A percentile compares a stretch with the other conserved stretches of the same genome.
These are phyloP conservation scores for Debaryomyces tyrocola DNA, from an alignment of 805 yeast species.

Conservation along the genomic window DNA sequence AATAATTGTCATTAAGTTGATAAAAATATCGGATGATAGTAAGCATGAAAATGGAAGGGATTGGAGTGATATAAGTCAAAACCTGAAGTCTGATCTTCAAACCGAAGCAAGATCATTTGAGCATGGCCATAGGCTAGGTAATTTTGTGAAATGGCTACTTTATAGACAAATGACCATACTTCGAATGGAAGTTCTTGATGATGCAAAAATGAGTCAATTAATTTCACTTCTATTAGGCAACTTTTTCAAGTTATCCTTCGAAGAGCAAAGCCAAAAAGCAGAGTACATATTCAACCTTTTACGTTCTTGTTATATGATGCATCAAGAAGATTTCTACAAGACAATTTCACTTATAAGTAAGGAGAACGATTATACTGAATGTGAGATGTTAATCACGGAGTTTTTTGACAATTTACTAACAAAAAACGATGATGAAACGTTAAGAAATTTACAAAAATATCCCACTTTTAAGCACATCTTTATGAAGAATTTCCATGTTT, in stretches of 20 bases:
- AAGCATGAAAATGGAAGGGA: background rate
- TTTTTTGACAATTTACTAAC: conserved; percentile 30
- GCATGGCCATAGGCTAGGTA: conserved; percentile 11
- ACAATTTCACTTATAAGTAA: conserved; percentile 15
- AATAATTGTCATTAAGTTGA: conserved; percentile 25
- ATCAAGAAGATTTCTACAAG: conserved; percentile 22
- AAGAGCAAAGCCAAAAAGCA: conserved; percentile 15
- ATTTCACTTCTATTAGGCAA: conserved; percentile 32
- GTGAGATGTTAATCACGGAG: conserved; percentile 17
- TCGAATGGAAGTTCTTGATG: conserved; percentile 29
- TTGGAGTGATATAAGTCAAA: no score
- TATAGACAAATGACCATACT: conserved; percentile 35
- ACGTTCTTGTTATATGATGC: conserved; percentile 33
- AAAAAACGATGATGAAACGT: conserved; percentile 39
- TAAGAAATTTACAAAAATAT: conserved; percentile 23
- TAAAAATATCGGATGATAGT: conserved; percentile 5
- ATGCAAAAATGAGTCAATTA: conserved; percentile 31
- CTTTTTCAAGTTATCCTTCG: conserved; percentile 17
- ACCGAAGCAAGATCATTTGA: background rate
- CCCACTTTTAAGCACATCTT: conserved; percentile 30
- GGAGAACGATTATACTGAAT: conserved; percentile 15
- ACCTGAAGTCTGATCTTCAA: no score
- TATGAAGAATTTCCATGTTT: conserved; percentile 20
- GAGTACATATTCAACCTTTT: conserved; percentile 36
- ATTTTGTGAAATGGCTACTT: conserved; percentile 26